Evolutionary conservation across 2,329 filamentous ascomycete genomes (phyloP).

Genomic region (Penicillium sp.): DNA sequence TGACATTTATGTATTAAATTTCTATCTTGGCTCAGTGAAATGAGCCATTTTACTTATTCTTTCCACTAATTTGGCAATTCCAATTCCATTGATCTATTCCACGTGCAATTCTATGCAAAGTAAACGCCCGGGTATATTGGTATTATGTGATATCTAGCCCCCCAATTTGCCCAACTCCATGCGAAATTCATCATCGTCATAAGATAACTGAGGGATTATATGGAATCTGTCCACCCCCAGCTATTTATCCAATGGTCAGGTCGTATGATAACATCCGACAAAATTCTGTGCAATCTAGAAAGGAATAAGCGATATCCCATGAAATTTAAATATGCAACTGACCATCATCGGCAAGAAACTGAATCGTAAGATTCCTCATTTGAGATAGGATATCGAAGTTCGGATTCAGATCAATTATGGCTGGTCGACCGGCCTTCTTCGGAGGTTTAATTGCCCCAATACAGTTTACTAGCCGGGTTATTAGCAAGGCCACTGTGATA

Average conservation of each 20-base stretch:
- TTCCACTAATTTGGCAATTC: too few relatives aligned
- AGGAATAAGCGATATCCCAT: conserved; percentile 8
- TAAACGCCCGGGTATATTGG: conserved; percentile 4
- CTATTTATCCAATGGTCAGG: conserved; percentile 24
- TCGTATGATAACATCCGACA: conserved; percentile 31
- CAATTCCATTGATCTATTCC: neutral
- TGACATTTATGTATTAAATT: too few relatives aligned
- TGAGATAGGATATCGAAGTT: conserved; percentile 43
- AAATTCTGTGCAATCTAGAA: conserved; percentile 32
- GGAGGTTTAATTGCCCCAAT: conserved; percentile 38
- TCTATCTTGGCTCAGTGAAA: neutral
- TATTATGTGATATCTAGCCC: conserved; percentile 1
- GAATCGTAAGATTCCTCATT: conserved; percentile 39
- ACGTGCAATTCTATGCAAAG: neutral
- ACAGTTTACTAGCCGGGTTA: conserved; percentile 34
- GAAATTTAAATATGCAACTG: conserved; percentile 14
- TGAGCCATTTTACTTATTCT: neutral
- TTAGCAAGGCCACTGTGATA: conserved; percentile 3
- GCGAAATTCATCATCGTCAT: conserved; percentile 9
- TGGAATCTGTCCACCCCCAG: neutral
- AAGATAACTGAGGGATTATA: neutral
- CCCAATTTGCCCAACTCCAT: conserved; percentile 17
- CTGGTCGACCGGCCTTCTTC: conserved; percentile 40
- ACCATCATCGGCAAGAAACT: conserved; percentile 43
- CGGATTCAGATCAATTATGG: conserved; percentile 37